A percentile compares a stretch with the other conserved stretches of the same genome.
These are phyloP conservation scores for Balansia obtecta DNA, from an alignment of 2,329 filamentous ascomycete species.

Conservation along the genomic window DNA sequence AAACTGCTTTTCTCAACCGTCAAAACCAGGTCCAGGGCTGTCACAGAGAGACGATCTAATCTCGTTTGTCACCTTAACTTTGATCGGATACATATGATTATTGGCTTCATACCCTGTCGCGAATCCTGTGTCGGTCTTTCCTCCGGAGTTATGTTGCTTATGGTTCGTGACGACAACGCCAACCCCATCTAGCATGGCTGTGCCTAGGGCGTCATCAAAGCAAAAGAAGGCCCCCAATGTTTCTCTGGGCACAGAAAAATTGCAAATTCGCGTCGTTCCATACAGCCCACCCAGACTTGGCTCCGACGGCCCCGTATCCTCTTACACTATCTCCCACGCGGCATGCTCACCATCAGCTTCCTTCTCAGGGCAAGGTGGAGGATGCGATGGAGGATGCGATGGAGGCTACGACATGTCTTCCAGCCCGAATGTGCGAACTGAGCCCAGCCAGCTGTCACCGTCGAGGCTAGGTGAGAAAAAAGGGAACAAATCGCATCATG, in stretches of 20 bases:
- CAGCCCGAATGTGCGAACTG: background rate
- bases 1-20: too few species aligned
- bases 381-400: background rate
- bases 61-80: background rate
- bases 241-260: constrained; percentile 12
- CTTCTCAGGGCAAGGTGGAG: background rate
- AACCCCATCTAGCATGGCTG: constrained; percentile 4
- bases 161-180: background rate
- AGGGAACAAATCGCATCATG: background rate
- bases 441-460: background rate
- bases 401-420: constrained; percentile 1
- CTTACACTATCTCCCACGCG: constrained; percentile 14
- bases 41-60: background rate
- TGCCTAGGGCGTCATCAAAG: background rate
- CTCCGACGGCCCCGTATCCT: constrained; percentile 17
- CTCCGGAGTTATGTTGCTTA: constrained; percentile 1
- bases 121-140: background rate
- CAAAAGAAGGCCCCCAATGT: background rate
- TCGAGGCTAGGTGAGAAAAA: background rate
- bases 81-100: background rate
- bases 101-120: background rate
- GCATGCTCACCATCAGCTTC: constrained; percentile 5
- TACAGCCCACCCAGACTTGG: constrained; percentile 25
- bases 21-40: too few species aligned
- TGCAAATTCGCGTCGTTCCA: constrained; percentile 26